Conservation (phyloP, 2,329 filamentous ascomycete genomes). For the Aspergillus alliaceus region DNA sequence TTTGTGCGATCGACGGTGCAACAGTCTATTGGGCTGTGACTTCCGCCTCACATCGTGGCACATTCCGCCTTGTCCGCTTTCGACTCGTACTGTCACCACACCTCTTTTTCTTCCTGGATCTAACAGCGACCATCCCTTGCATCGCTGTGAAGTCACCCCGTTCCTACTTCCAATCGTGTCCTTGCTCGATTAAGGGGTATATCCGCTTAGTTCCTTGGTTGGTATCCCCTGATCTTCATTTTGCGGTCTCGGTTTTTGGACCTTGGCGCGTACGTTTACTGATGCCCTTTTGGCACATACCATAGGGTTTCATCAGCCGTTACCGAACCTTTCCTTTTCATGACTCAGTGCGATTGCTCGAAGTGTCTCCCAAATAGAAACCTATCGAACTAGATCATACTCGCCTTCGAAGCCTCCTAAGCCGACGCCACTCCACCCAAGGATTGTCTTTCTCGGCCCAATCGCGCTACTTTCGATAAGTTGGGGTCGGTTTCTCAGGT, state of each 20-base stretch:
- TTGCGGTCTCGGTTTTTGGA: neutral
- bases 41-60: slow-evolving; percentile 22
- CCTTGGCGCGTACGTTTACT: neutral
- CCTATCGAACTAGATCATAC: neutral
- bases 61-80: slow-evolving; percentile 19
- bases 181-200: slow-evolving; percentile 1
- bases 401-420: neutral
- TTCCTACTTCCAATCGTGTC: neutral
- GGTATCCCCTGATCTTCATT: neutral
- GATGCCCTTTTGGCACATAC: neutral
- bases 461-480: neutral
- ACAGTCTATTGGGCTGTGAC: slow-evolving; percentile 17
- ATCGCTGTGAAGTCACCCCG: neutral
- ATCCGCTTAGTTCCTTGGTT: neutral
- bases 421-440: neutral
- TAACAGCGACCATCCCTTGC: slow-evolving; percentile 13
- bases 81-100: slow-evolving; percentile 16
- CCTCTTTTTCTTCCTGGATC: neutral
- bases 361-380: neutral
- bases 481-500: neutral
- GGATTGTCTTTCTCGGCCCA: neutral
- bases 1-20: slow-evolving; percentile 16
- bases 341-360: neutral
- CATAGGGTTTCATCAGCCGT: neutral
- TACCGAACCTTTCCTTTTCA: neutral